Base-by-base conservation (phyloP, 345 rosid genomes). In the Brassica incana region DNA sequence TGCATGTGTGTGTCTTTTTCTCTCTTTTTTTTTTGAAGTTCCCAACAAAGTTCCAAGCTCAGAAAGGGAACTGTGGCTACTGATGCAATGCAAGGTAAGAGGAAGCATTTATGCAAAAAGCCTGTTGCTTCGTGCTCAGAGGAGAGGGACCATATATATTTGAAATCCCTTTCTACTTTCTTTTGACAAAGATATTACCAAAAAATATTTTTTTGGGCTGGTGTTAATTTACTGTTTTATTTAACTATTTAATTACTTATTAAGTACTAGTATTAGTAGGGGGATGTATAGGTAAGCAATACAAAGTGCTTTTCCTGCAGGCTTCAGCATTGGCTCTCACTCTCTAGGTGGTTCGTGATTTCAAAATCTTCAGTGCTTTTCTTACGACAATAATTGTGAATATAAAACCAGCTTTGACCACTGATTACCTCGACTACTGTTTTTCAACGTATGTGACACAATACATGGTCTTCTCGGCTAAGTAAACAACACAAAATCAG, bases 41-140 rank as follows among this genome's bases (percentile, higher is more conserved):
- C 77, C 77, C 80, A 71, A 81, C 73, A 75, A 75, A 80, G 76
- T 76, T 45, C 25, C 54, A 70, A 76, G 80, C 83, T 80, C 76
- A 65, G 71, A 80, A 80, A 75, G 67, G 73, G 67, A 62, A 20
- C 67, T 45, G 77, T 65, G 68, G 43, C 30, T 70, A 36, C 77
- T 54, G 68, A 66, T 29, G 65, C 77, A 66, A 66, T 36, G 69
- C 54, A 54, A 69, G 72, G 36, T 63, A 65, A 73, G 78, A 73
- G 63, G 63, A 77, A 81, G 81, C 81, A 77, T 81, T 81, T 73
- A 81, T 72, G 67, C 74, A 59, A 76, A 70, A 76, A 76, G 84
- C 78, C 64, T 81, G 72, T 73, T 73, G 64, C 30, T 61, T 77
- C 65, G 23, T 77, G 75, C 52, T 77, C 81, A 54, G 23, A 20